Base-by-base conservation (phyloP, 1,284 basidiomycete species). In the Quambalaria eucalypti region DNA sequence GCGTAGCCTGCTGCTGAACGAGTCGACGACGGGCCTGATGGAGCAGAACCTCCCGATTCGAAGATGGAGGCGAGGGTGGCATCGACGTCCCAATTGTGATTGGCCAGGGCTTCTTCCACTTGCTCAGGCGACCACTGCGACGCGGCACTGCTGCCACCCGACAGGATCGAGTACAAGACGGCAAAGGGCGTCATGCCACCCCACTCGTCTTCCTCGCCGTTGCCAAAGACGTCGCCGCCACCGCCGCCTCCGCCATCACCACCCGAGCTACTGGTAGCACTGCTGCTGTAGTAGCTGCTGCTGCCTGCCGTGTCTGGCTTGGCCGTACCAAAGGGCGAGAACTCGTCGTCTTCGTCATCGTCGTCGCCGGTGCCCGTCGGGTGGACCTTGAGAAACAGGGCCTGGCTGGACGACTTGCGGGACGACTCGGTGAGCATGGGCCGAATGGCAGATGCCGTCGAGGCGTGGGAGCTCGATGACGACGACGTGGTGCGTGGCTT, bases 1-100 rank as follows among this genome's bases (percentile, higher is more conserved):
- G 64, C 61, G 9, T 63, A 48, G 21, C 59, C 21, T 7, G 60
- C 57, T 19, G 38, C 40, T 7, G 58, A 52, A 1, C 62, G 63
- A 28, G 59, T 56, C 5, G 63, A 59, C 23, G 62, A 31, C 21
- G 68, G 64, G 51, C 59, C 60, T n/a, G n/a, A n/a, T n/a, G n/a
- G n/a, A n/a, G n/a, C n/a, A n/a, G n/a, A n/a, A 38, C 68, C 68
- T 16, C 61, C 64, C 28, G 76, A 59, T 60, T 92, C 87, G 47
- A 96, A 82, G 38, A 97, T 83, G 83, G 87, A 89, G 2, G 85
- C 86, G 86, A 97, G 92, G 6, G 93, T 87, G 46, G 83, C 82
- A 69, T 98, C 93, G 73, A 98, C 95, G 68, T 98, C 93, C 75
- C 89, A 98, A 2, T 84, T 88, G 62, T 90, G 87, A 52, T 83